phyloP scores from a whole-genome alignment of 179 eudicot genomes.

The Heliamphora pulchella region DNA sequence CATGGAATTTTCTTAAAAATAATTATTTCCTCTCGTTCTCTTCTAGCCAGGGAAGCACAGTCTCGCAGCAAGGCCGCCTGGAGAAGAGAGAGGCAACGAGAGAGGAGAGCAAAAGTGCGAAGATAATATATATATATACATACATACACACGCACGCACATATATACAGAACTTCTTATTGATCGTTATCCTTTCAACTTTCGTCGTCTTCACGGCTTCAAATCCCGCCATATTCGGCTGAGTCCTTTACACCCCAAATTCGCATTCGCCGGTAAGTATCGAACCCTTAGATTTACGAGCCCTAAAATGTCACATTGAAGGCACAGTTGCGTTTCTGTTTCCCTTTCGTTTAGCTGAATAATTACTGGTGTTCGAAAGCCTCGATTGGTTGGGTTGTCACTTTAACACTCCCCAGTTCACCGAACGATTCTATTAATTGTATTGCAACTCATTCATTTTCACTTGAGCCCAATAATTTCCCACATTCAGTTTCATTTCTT shows the following conservation, averaged over 20 bases:
- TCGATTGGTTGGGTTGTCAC: slow-evolving; percentile 34
- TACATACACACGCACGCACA: too few relatives aligned
- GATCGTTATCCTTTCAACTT: too few relatives aligned
- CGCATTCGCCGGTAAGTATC: neutral
- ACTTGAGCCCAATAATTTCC: slow-evolving; percentile 4
- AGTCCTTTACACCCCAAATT: neutral
- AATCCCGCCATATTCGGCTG: too few relatives aligned
- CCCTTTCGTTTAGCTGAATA: slow-evolving; percentile 20
- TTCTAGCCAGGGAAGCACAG: too few relatives aligned
- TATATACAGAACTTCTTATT: too few relatives aligned
- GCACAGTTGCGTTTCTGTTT: slow-evolving; percentile 16
- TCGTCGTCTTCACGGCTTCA: too few relatives aligned
- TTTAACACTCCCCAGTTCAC: slow-evolving; percentile 22
- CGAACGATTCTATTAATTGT: slow-evolving; percentile 24
- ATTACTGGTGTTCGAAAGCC: neutral
- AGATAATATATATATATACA: too few relatives aligned
- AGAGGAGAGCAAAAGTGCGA: too few relatives aligned
- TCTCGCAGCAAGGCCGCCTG: too few relatives aligned
- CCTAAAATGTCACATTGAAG: slow-evolving; percentile 14
- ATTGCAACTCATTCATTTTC: neutral
- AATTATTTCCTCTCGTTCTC: too few relatives aligned
- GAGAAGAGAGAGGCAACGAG: too few relatives aligned
- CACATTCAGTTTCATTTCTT: neutral
- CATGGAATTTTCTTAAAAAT: too few relatives aligned
- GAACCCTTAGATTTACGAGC: neutral